Percentiles rank a stretch among this genome's conserved stretches.
These are phyloP conservation scores for Candida pini DNA, from an alignment of 805 yeast genomes.

Conservation along the genomic window DNA sequence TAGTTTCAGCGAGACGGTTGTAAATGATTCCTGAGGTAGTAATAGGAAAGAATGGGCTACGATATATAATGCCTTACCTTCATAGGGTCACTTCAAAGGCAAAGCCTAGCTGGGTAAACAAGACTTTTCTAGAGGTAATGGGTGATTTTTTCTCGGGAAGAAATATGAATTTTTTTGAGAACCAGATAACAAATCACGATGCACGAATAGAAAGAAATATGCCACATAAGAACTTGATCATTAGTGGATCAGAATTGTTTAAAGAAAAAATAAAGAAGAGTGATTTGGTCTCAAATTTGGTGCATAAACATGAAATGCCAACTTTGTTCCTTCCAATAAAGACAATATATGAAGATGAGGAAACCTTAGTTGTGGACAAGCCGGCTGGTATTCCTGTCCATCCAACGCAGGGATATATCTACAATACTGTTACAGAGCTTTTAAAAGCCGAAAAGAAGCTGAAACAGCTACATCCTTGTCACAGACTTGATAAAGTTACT, in stretches of 20 bases:
- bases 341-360: slow-evolving; percentile 33
- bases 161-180: slow-evolving; percentile 6
- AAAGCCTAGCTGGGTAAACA: slow-evolving; percentile 7
- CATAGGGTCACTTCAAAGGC: slow-evolving; percentile 9
- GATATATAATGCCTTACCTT: slow-evolving; percentile 14
- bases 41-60: slow-evolving; percentile 10
- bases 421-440: slow-evolving; percentile 40
- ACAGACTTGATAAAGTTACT: slow-evolving; percentile 47
- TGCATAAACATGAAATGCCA: slow-evolving; percentile 44
- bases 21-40: too few relatives aligned
- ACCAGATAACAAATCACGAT: slow-evolving; percentile 9
- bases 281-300: slow-evolving; percentile 23
- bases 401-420: slow-evolving; percentile 39
- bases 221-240: not conserved
- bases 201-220: slow-evolving; percentile 7
- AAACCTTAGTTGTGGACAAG: slow-evolving; percentile 40
- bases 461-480: slow-evolving; percentile 30
- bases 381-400: slow-evolving; percentile 53
- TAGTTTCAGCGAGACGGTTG: too few relatives aligned
- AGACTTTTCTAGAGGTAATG: slow-evolving; percentile 11
- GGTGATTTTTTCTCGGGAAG: slow-evolving; percentile 12
- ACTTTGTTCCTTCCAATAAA: slow-evolving; percentile 20
- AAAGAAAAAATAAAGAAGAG: slow-evolving; percentile 9
- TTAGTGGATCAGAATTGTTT: slow-evolving; percentile 9
- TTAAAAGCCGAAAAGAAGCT: slow-evolving; percentile 26